Conservation (phyloP, 164 flowering plant species). For the Tetracentron sinense region DNA sequence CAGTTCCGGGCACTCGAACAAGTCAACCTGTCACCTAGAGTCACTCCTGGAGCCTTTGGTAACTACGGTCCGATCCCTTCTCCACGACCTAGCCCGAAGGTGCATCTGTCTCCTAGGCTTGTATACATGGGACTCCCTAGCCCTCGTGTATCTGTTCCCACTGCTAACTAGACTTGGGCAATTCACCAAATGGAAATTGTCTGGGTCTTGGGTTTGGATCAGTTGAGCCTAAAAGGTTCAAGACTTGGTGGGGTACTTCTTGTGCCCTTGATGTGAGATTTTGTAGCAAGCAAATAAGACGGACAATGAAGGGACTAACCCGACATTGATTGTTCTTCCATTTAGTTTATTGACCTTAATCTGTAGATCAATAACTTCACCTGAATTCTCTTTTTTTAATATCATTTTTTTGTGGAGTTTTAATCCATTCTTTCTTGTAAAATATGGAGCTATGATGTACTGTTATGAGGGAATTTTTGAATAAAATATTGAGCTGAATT, state of each 20-base stretch:
- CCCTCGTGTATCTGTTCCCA: conserved; percentile 33
- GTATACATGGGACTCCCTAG: conserved; percentile 79
- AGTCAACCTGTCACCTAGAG: conserved; percentile 63
- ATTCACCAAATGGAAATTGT: background rate
- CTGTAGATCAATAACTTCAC: no score
- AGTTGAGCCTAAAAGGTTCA: no score
- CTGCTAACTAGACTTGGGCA: conserved; percentile 9
- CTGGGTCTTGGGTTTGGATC: background rate
- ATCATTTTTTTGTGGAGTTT: background rate
- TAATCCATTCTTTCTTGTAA: no score
- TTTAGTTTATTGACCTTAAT: no score
- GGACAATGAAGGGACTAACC: background rate
- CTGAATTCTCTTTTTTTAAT: no score
- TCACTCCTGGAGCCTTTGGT: conserved; percentile 20
- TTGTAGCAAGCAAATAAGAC: conserved; percentile 14
- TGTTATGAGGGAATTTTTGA: no score
- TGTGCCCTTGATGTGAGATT: conserved; percentile 52
- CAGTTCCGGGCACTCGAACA: conserved; percentile 73
- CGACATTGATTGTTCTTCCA: background rate
- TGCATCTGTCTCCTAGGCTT: conserved; percentile 73
- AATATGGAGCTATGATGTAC: no score
- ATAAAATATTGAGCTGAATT: no score
- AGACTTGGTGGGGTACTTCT: background rate
- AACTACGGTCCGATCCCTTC: conserved; percentile 62
- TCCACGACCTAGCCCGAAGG: conserved; percentile 70